Conservation (phyloP, 768 basidiomycete species). For the Tricholoma sp. region DNA sequence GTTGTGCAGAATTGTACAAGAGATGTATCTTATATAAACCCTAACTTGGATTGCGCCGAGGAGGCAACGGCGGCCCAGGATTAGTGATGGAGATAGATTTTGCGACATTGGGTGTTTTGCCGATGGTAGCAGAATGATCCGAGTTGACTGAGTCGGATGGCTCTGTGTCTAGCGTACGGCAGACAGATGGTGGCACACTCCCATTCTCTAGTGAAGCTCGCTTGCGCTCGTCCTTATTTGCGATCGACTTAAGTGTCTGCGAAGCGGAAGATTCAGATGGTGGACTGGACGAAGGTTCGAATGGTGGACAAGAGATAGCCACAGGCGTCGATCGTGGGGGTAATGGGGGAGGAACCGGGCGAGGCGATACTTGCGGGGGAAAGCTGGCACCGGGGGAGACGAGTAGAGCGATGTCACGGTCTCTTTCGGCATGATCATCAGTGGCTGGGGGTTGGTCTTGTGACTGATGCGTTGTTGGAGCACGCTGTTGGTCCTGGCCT, state of each 20-base stretch:
- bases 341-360: conserved; percentile 41
- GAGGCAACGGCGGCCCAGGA: conserved; percentile 17
- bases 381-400: conserved; percentile 6
- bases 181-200: not conserved
- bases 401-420: conserved; percentile 1
- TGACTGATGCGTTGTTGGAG: conserved; percentile 4
- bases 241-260: conserved; percentile 54
- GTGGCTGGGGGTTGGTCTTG: conserved; percentile 10
- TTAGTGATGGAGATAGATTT: conserved; percentile 6
- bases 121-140: conserved; percentile 1
- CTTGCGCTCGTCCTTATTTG: conserved; percentile 36
- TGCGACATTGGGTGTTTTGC: not conserved
- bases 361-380: conserved; percentile 36
- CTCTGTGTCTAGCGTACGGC: not conserved
- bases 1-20: conserved; percentile 1
- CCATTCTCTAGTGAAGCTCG: conserved; percentile 12
- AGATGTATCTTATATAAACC: not conserved
- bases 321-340: conserved; percentile 38
- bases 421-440: conserved; percentile 1
- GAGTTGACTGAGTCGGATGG: not conserved
- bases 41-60: conserved; percentile 12
- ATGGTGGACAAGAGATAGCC: conserved; percentile 22
- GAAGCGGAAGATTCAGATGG: conserved; percentile 34
- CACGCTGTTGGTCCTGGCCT: conserved; percentile 13
- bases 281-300: conserved; percentile 20